Evolutionary conservation across 495 filamentous ascomycete species (phyloP).

Genomic region (Penicillium coffeae): DNA sequence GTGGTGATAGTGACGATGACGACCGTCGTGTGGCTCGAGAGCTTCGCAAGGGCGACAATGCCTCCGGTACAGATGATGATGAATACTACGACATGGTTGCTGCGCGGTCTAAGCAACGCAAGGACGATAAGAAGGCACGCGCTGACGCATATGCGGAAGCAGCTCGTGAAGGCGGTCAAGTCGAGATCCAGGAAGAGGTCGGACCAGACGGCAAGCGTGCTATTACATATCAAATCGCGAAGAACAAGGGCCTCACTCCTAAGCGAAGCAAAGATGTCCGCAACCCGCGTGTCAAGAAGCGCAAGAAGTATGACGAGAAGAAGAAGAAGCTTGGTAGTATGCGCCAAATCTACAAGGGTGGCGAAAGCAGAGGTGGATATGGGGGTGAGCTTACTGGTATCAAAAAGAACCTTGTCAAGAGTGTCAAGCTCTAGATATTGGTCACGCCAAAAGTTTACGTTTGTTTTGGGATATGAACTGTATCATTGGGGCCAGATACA

Average conservation of each 20-base stretch:
- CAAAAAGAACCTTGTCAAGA: conserved; percentile 88
- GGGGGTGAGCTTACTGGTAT: conserved; percentile 92
- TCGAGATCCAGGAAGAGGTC: conserved; percentile 54
- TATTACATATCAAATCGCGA: conserved; percentile 87
- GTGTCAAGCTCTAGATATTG: conserved; percentile 68
- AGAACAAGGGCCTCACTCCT: conserved; percentile 93
- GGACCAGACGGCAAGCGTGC: conserved; percentile 78
- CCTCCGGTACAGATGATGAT: conserved; percentile 49
- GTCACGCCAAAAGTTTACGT: conserved; percentile 11
- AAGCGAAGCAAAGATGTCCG: conserved; percentile 86
- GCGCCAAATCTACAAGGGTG: conserved; percentile 81
- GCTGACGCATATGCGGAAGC: conserved; percentile 51
- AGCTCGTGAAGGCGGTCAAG: conserved; percentile 52
- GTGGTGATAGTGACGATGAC: conserved; percentile 62
- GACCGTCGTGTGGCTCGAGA: conserved; percentile 40
- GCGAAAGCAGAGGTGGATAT: conserved; percentile 83
- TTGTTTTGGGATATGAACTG: conserved; percentile 24
- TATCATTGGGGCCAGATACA: conserved; percentile 30
- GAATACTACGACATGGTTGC: conserved; percentile 91
- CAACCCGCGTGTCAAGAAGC: conserved; percentile 97
- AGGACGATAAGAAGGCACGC: conserved; percentile 66
- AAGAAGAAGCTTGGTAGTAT: conserved; percentile 88
- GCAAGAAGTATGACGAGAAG: conserved; percentile 87
- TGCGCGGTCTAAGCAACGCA: conserved; percentile 61
- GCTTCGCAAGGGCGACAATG: conserved; percentile 35